Base-by-base conservation (phyloP, 805 yeast genomes). In the Lipomyces spencermartinsiae region DNA sequence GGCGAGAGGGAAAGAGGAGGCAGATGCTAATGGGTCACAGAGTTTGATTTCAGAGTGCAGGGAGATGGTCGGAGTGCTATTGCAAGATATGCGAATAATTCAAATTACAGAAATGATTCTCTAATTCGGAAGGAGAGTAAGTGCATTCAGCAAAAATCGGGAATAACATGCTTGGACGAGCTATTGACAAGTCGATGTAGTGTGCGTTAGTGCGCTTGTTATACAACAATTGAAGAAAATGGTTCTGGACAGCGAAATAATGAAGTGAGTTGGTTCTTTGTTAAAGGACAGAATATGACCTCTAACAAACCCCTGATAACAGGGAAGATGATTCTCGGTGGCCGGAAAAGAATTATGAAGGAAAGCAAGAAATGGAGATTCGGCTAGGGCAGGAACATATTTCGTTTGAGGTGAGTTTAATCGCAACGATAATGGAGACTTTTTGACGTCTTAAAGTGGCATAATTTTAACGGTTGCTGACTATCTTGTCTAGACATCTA, bases 41-140 rank as follows among this genome's bases (percentile, higher is more conserved):
- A 81, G 63, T 79, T 81, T 62, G 81, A 79, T 62, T 64, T 81
- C n/a, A 71, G 74, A 49, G 66, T 73, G 14, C 69, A 66, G 31
- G 76, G 71, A 1, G 78, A 77, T 58, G 80, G 80, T 12, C 69
- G 71, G 2, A 72, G 72, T 51, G 83, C 79, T 1, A 63, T 72
- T 6, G 69, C 80, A 39, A 74, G 83, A 58, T 83, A 83, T 69
- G 83, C 83, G n/a, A 83, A 83, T 67, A 82, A 81, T 66, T 81
- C 85, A 2, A 81, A 82, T 67, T 83, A 83, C 66, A 76, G 84
- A 66, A 77, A 80, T 46, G 85, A 83, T 58, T 79, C 80, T 4
- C 61, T 78, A 65, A 83, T 83, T 64, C 73, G 78, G 39, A 83
- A 82, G 73, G 79, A 78, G 51, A 73, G 78, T 73, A 58, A 33